Evolutionary conservation across 441 rosid genomes (phyloP).

Genomic region (Pelargonium australe): DNA sequence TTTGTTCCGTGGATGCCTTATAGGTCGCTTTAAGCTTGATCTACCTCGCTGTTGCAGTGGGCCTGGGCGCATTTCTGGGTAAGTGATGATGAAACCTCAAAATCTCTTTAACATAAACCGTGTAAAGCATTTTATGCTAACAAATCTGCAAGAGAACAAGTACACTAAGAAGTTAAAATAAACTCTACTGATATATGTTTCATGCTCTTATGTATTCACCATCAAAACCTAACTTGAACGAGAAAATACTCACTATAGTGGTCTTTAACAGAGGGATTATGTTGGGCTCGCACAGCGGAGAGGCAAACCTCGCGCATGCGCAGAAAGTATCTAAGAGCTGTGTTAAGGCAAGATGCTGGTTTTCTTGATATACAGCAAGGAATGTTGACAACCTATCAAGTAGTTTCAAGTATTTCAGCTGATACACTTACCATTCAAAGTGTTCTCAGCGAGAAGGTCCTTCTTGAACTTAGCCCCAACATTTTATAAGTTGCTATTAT

Average conservation of each 20-base stretch:
- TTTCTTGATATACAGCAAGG: conserved; percentile 17
- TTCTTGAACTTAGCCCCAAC: neutral
- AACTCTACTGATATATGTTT: too few species aligned
- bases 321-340: conserved; percentile 16
- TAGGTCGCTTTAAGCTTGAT: conserved; percentile 8
- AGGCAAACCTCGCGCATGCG: conserved; percentile 15
- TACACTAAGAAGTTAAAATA: too few species aligned
- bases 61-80: conserved; percentile 16
- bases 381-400: conserved; percentile 9
- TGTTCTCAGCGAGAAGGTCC: conserved; percentile 23
- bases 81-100: neutral
- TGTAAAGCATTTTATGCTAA: too few species aligned
- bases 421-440: conserved; percentile 21
- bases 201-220: neutral
- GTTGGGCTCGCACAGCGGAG: conserved; percentile 23
- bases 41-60: conserved; percentile 24
- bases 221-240: neutral
- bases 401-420: conserved; percentile 17
- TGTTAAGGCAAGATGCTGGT: conserved; percentile 22
- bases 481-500: neutral
- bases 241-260: neutral
- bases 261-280: conserved; percentile 21
- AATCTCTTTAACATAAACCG: neutral
- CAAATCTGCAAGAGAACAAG: too few species aligned
- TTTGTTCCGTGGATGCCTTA: neutral